phyloP scores from a whole-genome alignment of 2,329 filamentous ascomycete genomes.

The Phaeosphaeriaceae sp. region DNA sequence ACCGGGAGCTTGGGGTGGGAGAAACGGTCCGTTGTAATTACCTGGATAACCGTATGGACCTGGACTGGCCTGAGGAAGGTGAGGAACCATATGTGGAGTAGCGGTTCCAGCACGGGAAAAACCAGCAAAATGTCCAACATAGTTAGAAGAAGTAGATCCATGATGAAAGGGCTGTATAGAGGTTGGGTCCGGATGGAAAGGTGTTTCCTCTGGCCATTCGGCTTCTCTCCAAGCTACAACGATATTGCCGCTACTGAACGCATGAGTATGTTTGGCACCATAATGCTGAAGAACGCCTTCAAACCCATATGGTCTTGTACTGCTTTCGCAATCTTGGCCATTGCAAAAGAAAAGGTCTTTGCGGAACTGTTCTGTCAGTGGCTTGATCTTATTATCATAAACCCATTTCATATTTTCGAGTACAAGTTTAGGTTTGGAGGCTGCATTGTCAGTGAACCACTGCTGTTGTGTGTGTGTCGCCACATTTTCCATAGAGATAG shows the following conservation, averaged over 20 bases:
- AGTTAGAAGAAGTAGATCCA: conserved; percentile 28
- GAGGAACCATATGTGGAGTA: conserved; percentile 44
- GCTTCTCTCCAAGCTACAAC: conserved; percentile 78
- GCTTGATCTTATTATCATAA: conserved; percentile 78
- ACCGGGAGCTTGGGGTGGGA: conserved; percentile 41
- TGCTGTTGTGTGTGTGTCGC: conserved; percentile 37
- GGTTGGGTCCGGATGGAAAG: conserved; percentile 69
- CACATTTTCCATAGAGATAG: conserved; percentile 62
- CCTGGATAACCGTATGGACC: conserved; percentile 44
- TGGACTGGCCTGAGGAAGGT: conserved; percentile 46
- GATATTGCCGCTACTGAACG: conserved; percentile 72
- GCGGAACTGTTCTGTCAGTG: conserved; percentile 67
- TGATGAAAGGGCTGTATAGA: conserved; percentile 46
- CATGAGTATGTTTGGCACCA: conserved; percentile 77
- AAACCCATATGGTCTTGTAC: conserved; percentile 73
- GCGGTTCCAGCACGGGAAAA: conserved; percentile 47
- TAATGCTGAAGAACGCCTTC: conserved; percentile 84
- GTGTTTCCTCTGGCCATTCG: conserved; percentile 78
- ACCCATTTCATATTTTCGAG: conserved; percentile 89
- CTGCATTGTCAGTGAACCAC: conserved; percentile 23
- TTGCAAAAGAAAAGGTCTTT: conserved; percentile 80
- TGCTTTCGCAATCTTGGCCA: conserved; percentile 64
- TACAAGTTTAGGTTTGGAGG: conserved; percentile 68
- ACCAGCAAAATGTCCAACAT: conserved; percentile 42
- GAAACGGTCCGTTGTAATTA: conserved; percentile 45